Conservation (phyloP, 2,329 filamentous ascomycete genomes). For the Periconia digitata region DNA sequence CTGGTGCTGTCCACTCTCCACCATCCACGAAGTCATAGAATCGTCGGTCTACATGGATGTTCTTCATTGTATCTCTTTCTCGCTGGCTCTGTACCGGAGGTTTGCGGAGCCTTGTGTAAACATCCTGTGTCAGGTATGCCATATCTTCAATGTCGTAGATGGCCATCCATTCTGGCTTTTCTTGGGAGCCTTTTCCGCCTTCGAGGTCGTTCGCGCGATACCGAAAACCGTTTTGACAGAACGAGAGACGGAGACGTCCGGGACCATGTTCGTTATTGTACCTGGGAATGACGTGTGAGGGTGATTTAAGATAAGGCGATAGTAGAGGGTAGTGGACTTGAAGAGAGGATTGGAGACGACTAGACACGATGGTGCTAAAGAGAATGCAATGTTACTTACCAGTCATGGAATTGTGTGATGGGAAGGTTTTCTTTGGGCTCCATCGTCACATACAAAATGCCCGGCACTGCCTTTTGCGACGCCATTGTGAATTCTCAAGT, state of each 20-base stretch:
- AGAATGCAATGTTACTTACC: slow-evolving; percentile 28
- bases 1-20: slow-evolving; percentile 55
- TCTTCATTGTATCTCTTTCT: slow-evolving; percentile 63
- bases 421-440: slow-evolving; percentile 69
- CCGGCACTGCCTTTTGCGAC: slow-evolving; percentile 50
- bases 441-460: slow-evolving; percentile 85
- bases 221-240: slow-evolving; percentile 76
- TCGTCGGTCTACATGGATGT: slow-evolving; percentile 68
- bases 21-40: slow-evolving; percentile 67
- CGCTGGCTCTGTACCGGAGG: slow-evolving; percentile 58
- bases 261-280: slow-evolving; percentile 94
- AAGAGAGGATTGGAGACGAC: slow-evolving; percentile 15
- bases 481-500: slow-evolving; percentile 39
- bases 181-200: slow-evolving; percentile 28
- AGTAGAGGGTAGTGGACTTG: slow-evolving; percentile 51
- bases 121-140: slow-evolving; percentile 66
- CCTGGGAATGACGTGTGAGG: slow-evolving; percentile 12
- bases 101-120: slow-evolving; percentile 68
- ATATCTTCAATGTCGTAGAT: slow-evolving; percentile 81
- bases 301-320: background rate
- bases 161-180: slow-evolving; percentile 71
- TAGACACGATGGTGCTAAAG: slow-evolving; percentile 20
- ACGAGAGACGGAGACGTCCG: slow-evolving; percentile 72
- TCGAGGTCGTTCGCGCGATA: slow-evolving; percentile 68
- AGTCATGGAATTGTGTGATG: slow-evolving; percentile 74